Percentiles rank a stretch among this genome's conserved stretches.
phyloP scores from a whole-genome alignment of 495 filamentous ascomycete species.

The Neurospora hispaniola region DNA sequence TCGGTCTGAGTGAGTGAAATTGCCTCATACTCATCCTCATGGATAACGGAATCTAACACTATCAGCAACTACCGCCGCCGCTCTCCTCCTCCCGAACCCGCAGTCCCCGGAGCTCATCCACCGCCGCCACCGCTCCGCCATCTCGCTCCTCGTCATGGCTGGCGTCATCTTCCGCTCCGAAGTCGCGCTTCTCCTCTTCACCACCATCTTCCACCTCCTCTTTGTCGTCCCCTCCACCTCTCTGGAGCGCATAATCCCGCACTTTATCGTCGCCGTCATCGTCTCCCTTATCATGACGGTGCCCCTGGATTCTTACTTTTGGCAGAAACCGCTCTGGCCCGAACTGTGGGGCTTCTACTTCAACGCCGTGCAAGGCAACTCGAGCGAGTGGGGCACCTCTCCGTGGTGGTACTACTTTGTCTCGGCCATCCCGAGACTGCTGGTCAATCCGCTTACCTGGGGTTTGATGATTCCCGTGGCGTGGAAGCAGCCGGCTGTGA shows the following conservation, averaged over 20 bases:
- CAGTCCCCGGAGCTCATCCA: constrained; percentile 19
- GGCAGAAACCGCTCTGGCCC: constrained; percentile 82
- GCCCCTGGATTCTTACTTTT: constrained; percentile 80
- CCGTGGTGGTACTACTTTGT: constrained; percentile 78
- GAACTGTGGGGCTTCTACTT: constrained; percentile 83
- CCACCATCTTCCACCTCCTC: constrained; percentile 46
- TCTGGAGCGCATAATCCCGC: constrained; percentile 48
- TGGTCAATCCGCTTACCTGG: constrained; percentile 64
- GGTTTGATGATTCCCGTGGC: constrained; percentile 56
- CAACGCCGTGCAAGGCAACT: constrained; percentile 71
- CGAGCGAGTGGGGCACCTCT: constrained; percentile 77
- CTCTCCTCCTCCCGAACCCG: constrained; percentile 52
- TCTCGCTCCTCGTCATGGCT: constrained; percentile 70
- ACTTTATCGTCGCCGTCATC: constrained; percentile 55
- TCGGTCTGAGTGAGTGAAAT: constrained; percentile 56
- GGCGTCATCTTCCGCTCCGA: constrained; percentile 85
- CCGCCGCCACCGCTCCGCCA: constrained; percentile 40
- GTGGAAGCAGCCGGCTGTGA: constrained; percentile 39
- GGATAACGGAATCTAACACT: neutral
- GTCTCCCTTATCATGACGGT: constrained; percentile 57
- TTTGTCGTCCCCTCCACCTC: constrained; percentile 45
- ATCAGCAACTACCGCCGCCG: constrained; percentile 56
- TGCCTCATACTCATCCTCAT: neutral
- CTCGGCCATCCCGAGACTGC: constrained; percentile 68
- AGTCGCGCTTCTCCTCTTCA: constrained; percentile 66